phyloP scores from a whole-genome alignment of 805 yeast genomes.

The Kazachstania bromeliacearum region DNA sequence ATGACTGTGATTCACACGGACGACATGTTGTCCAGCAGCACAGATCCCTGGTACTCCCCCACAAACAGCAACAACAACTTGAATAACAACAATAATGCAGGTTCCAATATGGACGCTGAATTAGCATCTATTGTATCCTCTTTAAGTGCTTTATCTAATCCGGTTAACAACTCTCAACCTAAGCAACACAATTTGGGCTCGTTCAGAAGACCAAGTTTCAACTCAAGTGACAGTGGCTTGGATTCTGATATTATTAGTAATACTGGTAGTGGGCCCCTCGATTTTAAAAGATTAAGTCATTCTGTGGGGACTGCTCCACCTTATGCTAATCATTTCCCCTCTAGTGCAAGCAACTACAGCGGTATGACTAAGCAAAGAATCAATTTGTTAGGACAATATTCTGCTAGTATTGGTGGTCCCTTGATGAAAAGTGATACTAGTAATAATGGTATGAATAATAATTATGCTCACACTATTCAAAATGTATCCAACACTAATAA shows the following conservation, averaged over 20 bases:
- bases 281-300: slow-evolving; percentile 19
- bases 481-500: slow-evolving; percentile 2
- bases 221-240: slow-evolving; percentile 15
- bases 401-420: slow-evolving; percentile 22
- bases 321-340: slow-evolving; percentile 5
- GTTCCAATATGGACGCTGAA: slow-evolving; percentile 24
- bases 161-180: slow-evolving; percentile 1
- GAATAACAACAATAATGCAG: slow-evolving; percentile 1
- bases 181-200: slow-evolving; percentile 18
- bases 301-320: slow-evolving; percentile 29
- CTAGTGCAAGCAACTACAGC: not conserved
- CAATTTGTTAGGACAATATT: slow-evolving; percentile 17
- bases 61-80: not conserved
- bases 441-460: not conserved
- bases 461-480: slow-evolving; percentile 1
- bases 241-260: slow-evolving; percentile 17
- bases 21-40: no score
- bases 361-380: slow-evolving; percentile 8
- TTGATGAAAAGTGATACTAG: slow-evolving; percentile 1
- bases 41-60: no score
- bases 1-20: no score
- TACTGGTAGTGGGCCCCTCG: slow-evolving; percentile 1
- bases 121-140: slow-evolving; percentile 30
- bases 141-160: slow-evolving; percentile 28
- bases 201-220: slow-evolving; percentile 26